Evolutionary conservation across 2,329 filamentous ascomycete genomes (phyloP).

Genomic region (Neonectria ditissima): DNA sequence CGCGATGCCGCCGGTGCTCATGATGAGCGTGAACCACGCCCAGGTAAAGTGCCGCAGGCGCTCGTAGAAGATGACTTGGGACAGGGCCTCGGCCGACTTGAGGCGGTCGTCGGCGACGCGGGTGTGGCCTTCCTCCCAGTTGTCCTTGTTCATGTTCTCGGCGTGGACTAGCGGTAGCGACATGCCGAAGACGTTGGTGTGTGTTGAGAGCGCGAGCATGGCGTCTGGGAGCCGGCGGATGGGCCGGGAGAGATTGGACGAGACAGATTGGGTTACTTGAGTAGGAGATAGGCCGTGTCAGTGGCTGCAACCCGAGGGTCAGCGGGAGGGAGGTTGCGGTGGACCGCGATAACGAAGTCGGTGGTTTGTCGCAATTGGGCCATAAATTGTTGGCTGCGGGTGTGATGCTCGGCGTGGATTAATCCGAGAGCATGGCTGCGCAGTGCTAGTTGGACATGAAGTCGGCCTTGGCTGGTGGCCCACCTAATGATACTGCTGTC

Average conservation of each 20-base stretch:
- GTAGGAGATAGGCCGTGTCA: too few species aligned
- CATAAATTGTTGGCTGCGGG: background rate
- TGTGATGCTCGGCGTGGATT: constrained; percentile 2
- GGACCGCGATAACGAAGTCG: background rate
- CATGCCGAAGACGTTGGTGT: constrained; percentile 23
- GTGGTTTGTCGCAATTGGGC: background rate
- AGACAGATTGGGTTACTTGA: too few species aligned
- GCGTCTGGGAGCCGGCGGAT: background rate
- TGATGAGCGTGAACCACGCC: constrained; percentile 50
- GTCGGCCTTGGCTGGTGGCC: background rate
- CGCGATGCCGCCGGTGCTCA: constrained; percentile 51
- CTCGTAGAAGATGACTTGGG: constrained; percentile 35
- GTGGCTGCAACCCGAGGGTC: background rate
- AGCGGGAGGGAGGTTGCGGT: background rate
- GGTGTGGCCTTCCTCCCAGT: constrained; percentile 45
- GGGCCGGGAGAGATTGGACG: background rate
- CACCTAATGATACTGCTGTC: background rate
- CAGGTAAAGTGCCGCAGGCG: constrained; percentile 45
- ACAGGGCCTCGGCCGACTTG: constrained; percentile 29
- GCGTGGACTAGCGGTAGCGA: constrained; percentile 31
- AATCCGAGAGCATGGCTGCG: background rate
- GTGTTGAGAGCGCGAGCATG: constrained; percentile 4
- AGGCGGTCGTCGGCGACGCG: constrained; percentile 39
- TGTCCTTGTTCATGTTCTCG: constrained; percentile 39
- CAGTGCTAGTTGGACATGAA: background rate